A percentile compares a stretch with the other conserved stretches of the same genome.
Conservation (phyloP, 2,329 filamentous ascomycete genomes). For the Ceratocystiopsis minuta region DNA sequence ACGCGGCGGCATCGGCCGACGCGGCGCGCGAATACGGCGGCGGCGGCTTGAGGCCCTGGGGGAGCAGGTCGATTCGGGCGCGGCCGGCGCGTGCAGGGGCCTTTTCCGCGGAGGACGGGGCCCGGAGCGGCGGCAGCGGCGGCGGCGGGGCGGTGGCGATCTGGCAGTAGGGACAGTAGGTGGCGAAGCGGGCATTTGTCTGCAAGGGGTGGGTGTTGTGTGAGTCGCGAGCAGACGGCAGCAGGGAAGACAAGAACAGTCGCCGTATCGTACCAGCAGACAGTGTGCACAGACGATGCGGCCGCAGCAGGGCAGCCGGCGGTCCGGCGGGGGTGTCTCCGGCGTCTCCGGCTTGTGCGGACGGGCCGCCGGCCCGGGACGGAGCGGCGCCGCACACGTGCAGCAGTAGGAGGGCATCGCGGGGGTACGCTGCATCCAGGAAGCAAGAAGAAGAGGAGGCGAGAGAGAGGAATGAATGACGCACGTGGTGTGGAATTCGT, state of each 20-base stretch:
- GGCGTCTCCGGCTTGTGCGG: too few species aligned
- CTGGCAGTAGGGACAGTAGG: slow-evolving; percentile 60
- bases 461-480: too few species aligned
- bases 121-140: too few species aligned
- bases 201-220: slow-evolving; percentile 15
- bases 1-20: neutral
- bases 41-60: slow-evolving; percentile 49
- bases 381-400: slow-evolving; percentile 48
- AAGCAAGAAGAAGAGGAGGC: too few species aligned
- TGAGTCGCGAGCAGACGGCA: slow-evolving; percentile 3
- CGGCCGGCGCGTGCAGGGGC: neutral
- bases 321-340: slow-evolving; percentile 14
- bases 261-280: slow-evolving; percentile 43
- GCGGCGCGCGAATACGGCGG: slow-evolving; percentile 37
- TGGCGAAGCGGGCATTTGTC: slow-evolving; percentile 49
- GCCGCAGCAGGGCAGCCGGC: slow-evolving; percentile 48
- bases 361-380: slow-evolving; percentile 20
- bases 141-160: slow-evolving; percentile 33
- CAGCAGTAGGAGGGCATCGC: slow-evolving; percentile 30
- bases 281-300: slow-evolving; percentile 56
- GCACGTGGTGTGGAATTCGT: too few species aligned
- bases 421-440: too few species aligned
- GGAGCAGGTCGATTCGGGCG: slow-evolving; percentile 20
- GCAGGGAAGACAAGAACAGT: slow-evolving; percentile 7
- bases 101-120: neutral